Evolutionary conservation across 106 monocot genomes (phyloP), one percentile per base, ranked within the genome.

Genomic region (Iris macrosiphon): DNA sequence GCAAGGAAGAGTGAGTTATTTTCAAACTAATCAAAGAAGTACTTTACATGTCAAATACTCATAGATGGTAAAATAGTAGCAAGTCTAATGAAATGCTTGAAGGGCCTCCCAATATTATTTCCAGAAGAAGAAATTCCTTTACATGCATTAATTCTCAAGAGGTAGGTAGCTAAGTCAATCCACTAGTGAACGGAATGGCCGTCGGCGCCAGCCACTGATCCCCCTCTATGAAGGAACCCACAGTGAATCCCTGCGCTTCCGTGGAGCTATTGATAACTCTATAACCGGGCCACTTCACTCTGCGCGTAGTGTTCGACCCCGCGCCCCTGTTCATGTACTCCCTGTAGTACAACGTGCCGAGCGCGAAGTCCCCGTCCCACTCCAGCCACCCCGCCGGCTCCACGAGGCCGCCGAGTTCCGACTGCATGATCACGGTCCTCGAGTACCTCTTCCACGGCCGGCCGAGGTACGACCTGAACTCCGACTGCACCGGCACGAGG

Each of bases 391-490:
- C 88, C 0, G 68, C 64, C 3, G 79, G 88, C 2, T 62, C 51
- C 30, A 88, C 64, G 38, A 88, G 7, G 23, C 60, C 52, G 13
- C 42, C 88, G 4, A 88, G 49, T 9, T 64, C 26, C 4, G 78
- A 79, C 58, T 79, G 61, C 57, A 88, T 61, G 64, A 61, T 64
- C 40, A 88, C 82, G 7, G 88, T 88, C 19, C 88, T 50, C 15
- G 87, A 88, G 35, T 79, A 82, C 60, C 62, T 6, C 52, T 82
- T 82, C 87, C 81, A 82, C 18, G 87, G 87, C 52, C 87, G 34
- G 16, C 87, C 87, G 0, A 88, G 72, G 32, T 74, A 88, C 2
- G 62, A 72, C 67, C 53, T 19, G 67, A 81, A 73, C 19, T 31
- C 43, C 3, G 72, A 52, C 25, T 70, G 50, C 19, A 68, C 78